Evolutionary conservation across 2,329 filamentous ascomycete species (phyloP).

Genomic region (Pseudogymnoascus sp.): DNA sequence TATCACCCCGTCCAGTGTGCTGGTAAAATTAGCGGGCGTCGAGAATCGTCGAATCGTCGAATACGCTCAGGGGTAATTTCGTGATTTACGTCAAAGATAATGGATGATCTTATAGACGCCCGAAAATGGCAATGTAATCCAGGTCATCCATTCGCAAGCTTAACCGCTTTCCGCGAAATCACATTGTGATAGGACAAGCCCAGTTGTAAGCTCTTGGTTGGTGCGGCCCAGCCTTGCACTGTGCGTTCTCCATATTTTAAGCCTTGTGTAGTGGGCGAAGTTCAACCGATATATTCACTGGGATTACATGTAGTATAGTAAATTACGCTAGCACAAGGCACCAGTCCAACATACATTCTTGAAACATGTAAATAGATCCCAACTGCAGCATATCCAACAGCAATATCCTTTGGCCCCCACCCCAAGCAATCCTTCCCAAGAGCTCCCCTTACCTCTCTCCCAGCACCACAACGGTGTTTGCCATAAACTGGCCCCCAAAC

Average conservation of each 20-base stretch:
- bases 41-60: not conserved
- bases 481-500: not conserved
- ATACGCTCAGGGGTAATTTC: not conserved
- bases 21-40: not conserved
- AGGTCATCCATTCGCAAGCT: no score
- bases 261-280: no score
- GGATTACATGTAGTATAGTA: no score
- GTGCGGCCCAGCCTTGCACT: no score
- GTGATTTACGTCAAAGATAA: not conserved
- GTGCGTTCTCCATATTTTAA: no score
- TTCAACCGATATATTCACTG: no score
- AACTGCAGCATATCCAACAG: not conserved
- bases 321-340: no score
- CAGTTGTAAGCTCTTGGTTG: not conserved
- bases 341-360: no score
- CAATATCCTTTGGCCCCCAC: not conserved
- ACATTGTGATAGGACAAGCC: not conserved
- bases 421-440: not conserved
- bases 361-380: not conserved
- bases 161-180: no score
- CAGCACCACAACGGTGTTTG: not conserved
- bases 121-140: not conserved
- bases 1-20: not conserved
- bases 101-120: not conserved
- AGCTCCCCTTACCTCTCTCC: not conserved